Evolutionary conservation across 2,329 filamentous ascomycete species (phyloP).

Genomic region (Phialemoniopsis sp.): DNA sequence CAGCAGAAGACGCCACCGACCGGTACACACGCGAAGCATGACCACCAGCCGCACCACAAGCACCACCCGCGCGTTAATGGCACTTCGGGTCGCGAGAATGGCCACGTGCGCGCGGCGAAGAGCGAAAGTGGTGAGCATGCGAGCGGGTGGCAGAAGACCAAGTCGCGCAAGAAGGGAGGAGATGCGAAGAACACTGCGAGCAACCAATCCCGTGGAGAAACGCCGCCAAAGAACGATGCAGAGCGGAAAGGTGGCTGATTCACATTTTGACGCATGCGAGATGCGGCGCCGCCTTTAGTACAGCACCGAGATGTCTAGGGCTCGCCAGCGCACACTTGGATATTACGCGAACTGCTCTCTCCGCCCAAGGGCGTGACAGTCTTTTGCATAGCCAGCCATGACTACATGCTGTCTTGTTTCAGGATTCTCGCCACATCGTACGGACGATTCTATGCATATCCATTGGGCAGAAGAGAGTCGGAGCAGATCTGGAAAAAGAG

Average conservation of each 20-base stretch:
- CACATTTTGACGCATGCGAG: too few species aligned
- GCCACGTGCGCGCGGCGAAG: constrained; percentile 48
- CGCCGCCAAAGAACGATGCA: constrained; percentile 51
- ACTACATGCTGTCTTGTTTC: too few species aligned
- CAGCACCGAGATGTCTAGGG: too few species aligned
- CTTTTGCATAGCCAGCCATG: too few species aligned
- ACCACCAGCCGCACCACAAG: constrained; percentile 14
- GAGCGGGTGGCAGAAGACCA: constrained; percentile 57
- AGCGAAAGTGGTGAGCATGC: constrained; percentile 40
- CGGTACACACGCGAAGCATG: constrained; percentile 20
- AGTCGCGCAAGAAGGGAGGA: constrained; percentile 45
- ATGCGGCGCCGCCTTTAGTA: too few species aligned
- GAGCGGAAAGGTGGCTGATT: constrained; percentile 60
- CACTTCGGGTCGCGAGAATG: constrained; percentile 36
- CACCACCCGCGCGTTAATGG: constrained; percentile 32
- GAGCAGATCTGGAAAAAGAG: too few species aligned
- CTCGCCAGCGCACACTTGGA: too few species aligned
- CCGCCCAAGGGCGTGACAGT: too few species aligned
- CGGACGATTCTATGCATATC: too few species aligned
- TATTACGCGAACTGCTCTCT: too few species aligned
- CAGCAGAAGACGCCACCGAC: constrained; percentile 10
- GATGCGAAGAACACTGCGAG: constrained; percentile 43
- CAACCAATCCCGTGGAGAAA: constrained; percentile 41
- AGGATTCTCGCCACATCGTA: too few species aligned
- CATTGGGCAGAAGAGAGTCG: too few species aligned